A percentile compares a stretch with the other conserved stretches of the same genome.
Conservation (phyloP, 192 early-diverging fungal species). For the Phycomyces blakesleeanus region DNA sequence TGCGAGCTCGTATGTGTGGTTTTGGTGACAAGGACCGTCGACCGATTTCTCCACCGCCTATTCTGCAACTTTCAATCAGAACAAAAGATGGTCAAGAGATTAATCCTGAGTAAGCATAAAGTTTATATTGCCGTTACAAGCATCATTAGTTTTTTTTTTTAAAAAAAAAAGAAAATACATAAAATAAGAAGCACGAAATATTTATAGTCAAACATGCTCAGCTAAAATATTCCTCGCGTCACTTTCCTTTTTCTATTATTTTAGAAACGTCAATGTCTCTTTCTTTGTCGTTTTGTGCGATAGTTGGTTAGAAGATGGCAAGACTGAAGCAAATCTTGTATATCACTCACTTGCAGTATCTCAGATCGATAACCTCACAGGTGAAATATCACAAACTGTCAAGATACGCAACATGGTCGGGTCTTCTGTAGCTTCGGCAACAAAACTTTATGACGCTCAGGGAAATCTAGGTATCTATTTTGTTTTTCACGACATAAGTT, state of each 20-base stretch:
- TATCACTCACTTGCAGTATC: conserved; percentile 29
- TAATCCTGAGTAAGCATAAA: conserved; percentile 52
- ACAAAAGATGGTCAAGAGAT: conserved; percentile 47
- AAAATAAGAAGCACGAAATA: no score
- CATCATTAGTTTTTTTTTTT: no score
- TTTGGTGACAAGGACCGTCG: conserved; percentile 76
- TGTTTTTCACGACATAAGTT: conserved; percentile 76
- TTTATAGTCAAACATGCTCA: no score
- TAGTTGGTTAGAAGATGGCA: conserved; percentile 42
- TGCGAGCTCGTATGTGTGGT: conserved; percentile 72
- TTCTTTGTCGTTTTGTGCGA: conserved; percentile 49
- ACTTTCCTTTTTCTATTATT: not conserved
- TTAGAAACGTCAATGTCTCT: conserved; percentile 43
- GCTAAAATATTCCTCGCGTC: no score
- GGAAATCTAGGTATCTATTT: conserved; percentile 71
- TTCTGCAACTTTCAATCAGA: conserved; percentile 54
- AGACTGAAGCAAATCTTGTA: conserved; percentile 41
- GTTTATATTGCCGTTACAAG: not conserved
- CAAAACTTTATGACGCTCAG: conserved; percentile 59
- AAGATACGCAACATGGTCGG: conserved; percentile 68
- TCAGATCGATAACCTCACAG: conserved; percentile 10
- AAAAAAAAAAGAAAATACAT: no score
- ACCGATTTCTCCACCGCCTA: conserved; percentile 66
- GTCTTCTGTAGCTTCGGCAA: conserved; percentile 62
- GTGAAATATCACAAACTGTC: conserved; percentile 16